phyloP scores from a whole-genome alignment of 139 green algal genomes.

The Chlamydomonas incerta region DNA sequence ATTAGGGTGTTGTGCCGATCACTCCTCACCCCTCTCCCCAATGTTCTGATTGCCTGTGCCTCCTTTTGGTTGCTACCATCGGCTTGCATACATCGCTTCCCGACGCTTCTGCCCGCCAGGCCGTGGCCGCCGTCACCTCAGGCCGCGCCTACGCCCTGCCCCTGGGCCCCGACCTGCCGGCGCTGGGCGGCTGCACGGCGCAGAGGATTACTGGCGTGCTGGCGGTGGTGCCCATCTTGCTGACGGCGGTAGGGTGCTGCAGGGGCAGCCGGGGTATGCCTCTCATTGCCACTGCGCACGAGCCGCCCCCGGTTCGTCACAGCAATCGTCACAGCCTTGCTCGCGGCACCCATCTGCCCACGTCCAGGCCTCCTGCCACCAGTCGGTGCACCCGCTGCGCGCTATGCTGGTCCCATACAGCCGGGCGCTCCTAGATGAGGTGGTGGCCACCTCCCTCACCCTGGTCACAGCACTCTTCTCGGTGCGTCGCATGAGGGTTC shows the following conservation, averaged over 20 bases:
- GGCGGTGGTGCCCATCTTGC: constrained; percentile 50
- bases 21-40: too few species aligned
- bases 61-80: too few species aligned
- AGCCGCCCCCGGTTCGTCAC: neutral
- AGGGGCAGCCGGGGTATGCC: neutral
- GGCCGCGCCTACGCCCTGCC: neutral
- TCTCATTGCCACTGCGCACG: too few species aligned
- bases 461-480: constrained; percentile 38
- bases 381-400: constrained; percentile 26
- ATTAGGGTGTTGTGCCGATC: too few species aligned
- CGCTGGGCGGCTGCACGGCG: constrained; percentile 32
- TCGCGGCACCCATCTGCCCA: neutral
- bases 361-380: constrained; percentile 35
- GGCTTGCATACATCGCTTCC: too few species aligned
- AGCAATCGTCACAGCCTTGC: too few species aligned
- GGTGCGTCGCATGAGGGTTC: too few species aligned
- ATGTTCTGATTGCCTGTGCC: too few species aligned
- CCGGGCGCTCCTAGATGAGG: neutral
- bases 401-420: constrained; percentile 33
- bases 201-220: constrained; percentile 29
- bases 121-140: too few species aligned
- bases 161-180: constrained; percentile 21
- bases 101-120: too few species aligned
- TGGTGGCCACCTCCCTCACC: constrained; percentile 30
- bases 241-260: constrained; percentile 40